Evolutionary conservation across 1,139 yeast genomes (phyloP).

Genomic region (Yamadazyma trypodendri): DNA sequence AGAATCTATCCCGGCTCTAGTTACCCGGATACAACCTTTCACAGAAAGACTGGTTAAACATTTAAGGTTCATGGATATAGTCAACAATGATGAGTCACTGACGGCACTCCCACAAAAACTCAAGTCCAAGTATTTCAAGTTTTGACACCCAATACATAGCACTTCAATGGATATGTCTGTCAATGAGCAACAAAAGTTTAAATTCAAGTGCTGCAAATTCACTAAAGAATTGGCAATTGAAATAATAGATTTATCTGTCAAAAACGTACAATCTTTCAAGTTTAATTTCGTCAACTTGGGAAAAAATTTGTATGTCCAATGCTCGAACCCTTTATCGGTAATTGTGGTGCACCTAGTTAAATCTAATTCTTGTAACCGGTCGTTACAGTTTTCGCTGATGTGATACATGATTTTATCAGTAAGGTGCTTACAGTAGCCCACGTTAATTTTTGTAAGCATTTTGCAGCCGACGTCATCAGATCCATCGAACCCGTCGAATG

Average conservation of each 20-base stretch:
- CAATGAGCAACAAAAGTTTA: conserved; percentile 74
- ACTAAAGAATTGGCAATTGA: conserved; percentile 63
- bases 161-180: conserved; percentile 69
- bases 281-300: conserved; percentile 52
- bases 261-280: conserved; percentile 70
- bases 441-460: conserved; percentile 48
- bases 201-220: conserved; percentile 52
- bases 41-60: conserved; percentile 48
- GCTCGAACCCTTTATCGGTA: conserved; percentile 69
- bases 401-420: conserved; percentile 68
- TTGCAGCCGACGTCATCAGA: conserved; percentile 53
- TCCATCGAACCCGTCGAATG: conserved; percentile 17
- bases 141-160: conserved; percentile 62
- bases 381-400: conserved; percentile 57
- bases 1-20: conserved; percentile 72
- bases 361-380: conserved; percentile 55
- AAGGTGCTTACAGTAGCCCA: conserved; percentile 73
- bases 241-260: conserved; percentile 64
- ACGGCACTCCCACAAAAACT: conserved; percentile 82
- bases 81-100: conserved; percentile 64
- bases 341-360: conserved; percentile 75
- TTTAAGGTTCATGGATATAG: conserved; percentile 57
- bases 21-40: conserved; percentile 72
- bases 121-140: conserved; percentile 51
- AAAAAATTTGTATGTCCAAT: conserved; percentile 59